Percentiles rank a stretch among this genome's conserved stretches.
Evolutionary conservation across 495 filamentous ascomycete species (phyloP).

Genomic region (Rusavskia elegans): DNA sequence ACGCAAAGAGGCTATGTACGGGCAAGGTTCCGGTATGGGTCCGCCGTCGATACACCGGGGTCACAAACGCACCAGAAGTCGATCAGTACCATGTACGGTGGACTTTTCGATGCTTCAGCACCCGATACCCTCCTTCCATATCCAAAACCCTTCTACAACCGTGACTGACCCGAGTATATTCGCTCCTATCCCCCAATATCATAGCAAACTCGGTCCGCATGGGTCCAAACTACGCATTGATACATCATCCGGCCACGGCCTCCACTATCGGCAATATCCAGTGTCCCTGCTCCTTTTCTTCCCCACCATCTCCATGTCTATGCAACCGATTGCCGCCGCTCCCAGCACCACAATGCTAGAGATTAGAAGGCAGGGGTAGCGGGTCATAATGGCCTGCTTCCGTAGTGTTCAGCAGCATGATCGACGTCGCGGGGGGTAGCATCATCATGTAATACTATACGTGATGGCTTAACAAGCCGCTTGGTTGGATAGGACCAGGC

Average conservation of each 20-base stretch:
- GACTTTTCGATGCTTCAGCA: constrained; percentile 81
- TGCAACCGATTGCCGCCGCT: no score
- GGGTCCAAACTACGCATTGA: constrained; percentile 81
- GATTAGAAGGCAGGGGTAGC: no score
- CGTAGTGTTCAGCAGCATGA: no score
- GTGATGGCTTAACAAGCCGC: no score
- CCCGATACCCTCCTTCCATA: constrained; percentile 74
- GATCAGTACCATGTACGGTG: constrained; percentile 83
- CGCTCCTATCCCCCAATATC: constrained; percentile 76
- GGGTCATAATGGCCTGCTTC: no score
- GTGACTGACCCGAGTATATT: constrained; percentile 56
- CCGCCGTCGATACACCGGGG: constrained; percentile 52
- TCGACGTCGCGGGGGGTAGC: no score
- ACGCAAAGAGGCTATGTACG: constrained; percentile 58
- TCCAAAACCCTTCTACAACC: constrained; percentile 55
- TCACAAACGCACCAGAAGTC: constrained; percentile 85
- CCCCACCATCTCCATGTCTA: no score
- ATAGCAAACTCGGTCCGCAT: constrained; percentile 41
- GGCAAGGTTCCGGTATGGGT: constrained; percentile 53
- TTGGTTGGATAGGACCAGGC: no score
- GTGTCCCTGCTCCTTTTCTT: no score
- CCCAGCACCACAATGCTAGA: no score
- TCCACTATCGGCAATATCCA: constrained; percentile 75
- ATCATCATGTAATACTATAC: no score
- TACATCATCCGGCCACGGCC: constrained; percentile 65